These are phyloP conservation scores for Barbarea vulgaris DNA, from an alignment of 345 rosid genomes.

Conservation along the genomic window DNA sequence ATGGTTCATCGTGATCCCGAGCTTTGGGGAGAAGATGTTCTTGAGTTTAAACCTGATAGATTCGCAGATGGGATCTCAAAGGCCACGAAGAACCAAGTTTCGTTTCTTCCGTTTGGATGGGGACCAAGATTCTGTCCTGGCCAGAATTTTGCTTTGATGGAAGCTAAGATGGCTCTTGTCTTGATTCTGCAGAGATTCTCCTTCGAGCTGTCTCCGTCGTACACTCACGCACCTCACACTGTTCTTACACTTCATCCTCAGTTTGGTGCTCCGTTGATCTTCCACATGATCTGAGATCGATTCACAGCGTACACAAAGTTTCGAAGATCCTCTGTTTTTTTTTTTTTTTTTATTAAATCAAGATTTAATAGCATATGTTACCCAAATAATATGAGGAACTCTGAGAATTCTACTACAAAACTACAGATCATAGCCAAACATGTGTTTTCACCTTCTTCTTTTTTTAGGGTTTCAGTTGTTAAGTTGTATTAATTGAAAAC, in stretches of 20 bases:
- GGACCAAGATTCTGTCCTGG: slow-evolving; percentile 56
- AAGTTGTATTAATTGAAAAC: no score
- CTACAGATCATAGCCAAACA: not conserved
- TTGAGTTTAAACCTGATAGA: slow-evolving; percentile 60
- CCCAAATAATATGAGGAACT: not conserved
- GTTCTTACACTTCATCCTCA: slow-evolving; percentile 48
- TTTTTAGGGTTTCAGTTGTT: no score
- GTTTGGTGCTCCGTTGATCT: slow-evolving; percentile 50
- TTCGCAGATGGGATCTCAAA: slow-evolving; percentile 52
- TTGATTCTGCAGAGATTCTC: slow-evolving; percentile 53
- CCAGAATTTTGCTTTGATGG: slow-evolving; percentile 57
- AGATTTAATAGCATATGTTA: not conserved
- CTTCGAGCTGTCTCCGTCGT: slow-evolving; percentile 51
- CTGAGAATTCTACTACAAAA: not conserved
- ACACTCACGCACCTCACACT: slow-evolving; percentile 48
- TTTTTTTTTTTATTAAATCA: not conserved
- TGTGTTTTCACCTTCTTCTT: not conserved
- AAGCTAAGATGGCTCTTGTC: slow-evolving; percentile 55
- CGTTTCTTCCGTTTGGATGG: slow-evolving; percentile 40
- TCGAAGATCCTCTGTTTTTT: slow-evolving; percentile 6
- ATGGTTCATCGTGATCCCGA: slow-evolving; percentile 54
- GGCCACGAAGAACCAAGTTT: slow-evolving; percentile 57
- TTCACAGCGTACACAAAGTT: not conserved
- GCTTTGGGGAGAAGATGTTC: slow-evolving; percentile 61
- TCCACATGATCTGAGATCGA: slow-evolving; percentile 28